phyloP scores from a whole-genome alignment of 495 filamentous ascomycete species.

The Usnea hakonensis region DNA sequence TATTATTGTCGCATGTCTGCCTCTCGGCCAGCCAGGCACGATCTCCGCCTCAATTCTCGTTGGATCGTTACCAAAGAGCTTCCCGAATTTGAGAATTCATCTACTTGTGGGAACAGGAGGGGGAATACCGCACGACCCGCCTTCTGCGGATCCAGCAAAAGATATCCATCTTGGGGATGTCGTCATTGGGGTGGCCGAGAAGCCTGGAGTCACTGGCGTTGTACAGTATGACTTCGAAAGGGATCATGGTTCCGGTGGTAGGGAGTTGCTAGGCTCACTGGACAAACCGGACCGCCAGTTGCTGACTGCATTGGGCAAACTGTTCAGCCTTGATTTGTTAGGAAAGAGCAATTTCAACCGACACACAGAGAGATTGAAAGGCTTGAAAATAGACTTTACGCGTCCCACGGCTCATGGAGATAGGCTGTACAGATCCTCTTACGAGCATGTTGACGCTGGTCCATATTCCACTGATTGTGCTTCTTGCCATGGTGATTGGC shows the following conservation, averaged over 20 bases:
- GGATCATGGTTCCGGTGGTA: not conserved
- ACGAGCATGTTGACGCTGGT: constrained; percentile 7
- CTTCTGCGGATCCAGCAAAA: constrained; percentile 11
- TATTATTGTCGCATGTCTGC: constrained; percentile 32
- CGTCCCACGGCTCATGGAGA: constrained; percentile 9
- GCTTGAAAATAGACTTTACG: not conserved
- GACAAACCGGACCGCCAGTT: not conserved
- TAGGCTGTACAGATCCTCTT: constrained; percentile 14
- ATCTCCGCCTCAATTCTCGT: constrained; percentile 29
- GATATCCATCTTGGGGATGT: constrained; percentile 42
- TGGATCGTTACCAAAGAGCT: constrained; percentile 29
- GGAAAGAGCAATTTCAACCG: not conserved
- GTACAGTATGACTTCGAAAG: constrained; percentile 21
- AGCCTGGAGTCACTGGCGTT: constrained; percentile 22
- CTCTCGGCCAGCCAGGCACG: constrained; percentile 28
- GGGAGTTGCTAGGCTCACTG: not conserved
- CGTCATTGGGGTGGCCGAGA: constrained; percentile 30
- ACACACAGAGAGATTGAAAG: not conserved
- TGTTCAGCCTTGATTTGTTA: not conserved
- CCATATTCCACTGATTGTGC: not conserved
- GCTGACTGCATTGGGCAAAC: not conserved
- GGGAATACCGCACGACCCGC: constrained; percentile 26
- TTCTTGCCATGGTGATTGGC: constrained; percentile 1
- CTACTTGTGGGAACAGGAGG: constrained; percentile 42
- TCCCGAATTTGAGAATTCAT: constrained; percentile 31